These are phyloP conservation scores for Pseudogymnoascus sp. DNA, from an alignment of 2,329 filamentous ascomycete genomes.

Conservation along the genomic window DNA sequence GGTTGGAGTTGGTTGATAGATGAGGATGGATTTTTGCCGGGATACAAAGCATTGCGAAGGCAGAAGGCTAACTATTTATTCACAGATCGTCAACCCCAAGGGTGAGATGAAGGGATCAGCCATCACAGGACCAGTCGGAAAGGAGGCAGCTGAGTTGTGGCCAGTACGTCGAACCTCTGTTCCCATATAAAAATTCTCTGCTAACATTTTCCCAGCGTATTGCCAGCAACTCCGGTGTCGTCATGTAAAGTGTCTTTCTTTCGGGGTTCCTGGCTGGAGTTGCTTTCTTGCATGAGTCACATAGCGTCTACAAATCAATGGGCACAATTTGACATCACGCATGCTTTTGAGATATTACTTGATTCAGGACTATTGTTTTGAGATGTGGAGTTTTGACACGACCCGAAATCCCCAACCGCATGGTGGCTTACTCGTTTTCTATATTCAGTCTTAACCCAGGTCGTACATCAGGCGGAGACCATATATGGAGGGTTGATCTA, in stretches of 20 bases:
- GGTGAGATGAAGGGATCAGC: constrained; percentile 99
- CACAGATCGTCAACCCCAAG: constrained; percentile 98
- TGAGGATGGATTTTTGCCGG: not conserved
- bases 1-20: not conserved
- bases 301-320: constrained; percentile 16
- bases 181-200: constrained; percentile 9
- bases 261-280: constrained; percentile 22
- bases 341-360: constrained; percentile 5
- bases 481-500: not conserved
- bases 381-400: not conserved
- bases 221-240: constrained; percentile 98
- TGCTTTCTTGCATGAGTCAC: constrained; percentile 16
- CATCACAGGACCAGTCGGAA: constrained; percentile 97
- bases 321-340: constrained; percentile 8
- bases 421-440: too few species aligned
- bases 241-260: constrained; percentile 69
- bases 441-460: not conserved
- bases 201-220: constrained; percentile 64
- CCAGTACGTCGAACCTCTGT: constrained; percentile 55
- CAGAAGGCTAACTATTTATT: constrained; percentile 29
- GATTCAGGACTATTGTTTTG: not conserved
- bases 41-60: constrained; percentile 2
- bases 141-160: constrained; percentile 99
- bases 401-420: not conserved
- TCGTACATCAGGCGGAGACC: not conserved